Base-by-base conservation (phyloP, 2,329 filamentous ascomycete species). In the Conoideocrella luteorostrata region DNA sequence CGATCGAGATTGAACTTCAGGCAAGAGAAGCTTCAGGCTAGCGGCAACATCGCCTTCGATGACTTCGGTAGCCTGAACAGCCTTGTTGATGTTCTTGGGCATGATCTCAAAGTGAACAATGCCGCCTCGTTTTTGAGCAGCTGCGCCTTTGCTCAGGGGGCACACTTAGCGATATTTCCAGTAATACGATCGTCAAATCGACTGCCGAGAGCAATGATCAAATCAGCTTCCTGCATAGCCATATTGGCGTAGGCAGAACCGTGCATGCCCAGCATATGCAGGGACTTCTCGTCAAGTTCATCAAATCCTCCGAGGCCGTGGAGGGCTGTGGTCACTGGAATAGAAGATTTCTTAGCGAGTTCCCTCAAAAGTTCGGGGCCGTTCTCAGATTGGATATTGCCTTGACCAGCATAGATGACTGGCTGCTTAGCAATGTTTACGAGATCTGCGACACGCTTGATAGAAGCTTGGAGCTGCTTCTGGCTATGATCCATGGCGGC, bases 61-160 rank as follows among this genome's bases (percentile, higher is more conserved):
- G 36, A 93, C 91, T 69, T 96, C 89, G 33, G 87, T 96, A 7
- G 91, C 90, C 69, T 97, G 88, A 12, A 98, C 86, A 33, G 97
- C 90, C 78, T 97, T 98, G 81, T 97, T 97, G 71, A 97, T 97
- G 74, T 98, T 97, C 82, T 98, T 98, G 56, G 93, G 91, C 84
- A 97, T 86, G 58, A 98, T 91, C 64, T 97, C 91, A 59, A 97
- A 97, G 67, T 98, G 91, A 13, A 97, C 79, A 57, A 98, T 97
- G 59, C 93, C 93, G 56, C 93, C 93, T 50, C 89, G 86, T 43
- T 82, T 82, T 69, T 95, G 87, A 10, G 78, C 74, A 4, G 88
- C 91, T 1, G 93, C 93, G 81, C 79, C 69, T 86, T 93, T 35
- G 93, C 93, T 41, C 79, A 80, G 4, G 93, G 93, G 0, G 90